Base-by-base conservation (phyloP, 1,284 basidiomycete species). In the Trichosporon sp. region DNA sequence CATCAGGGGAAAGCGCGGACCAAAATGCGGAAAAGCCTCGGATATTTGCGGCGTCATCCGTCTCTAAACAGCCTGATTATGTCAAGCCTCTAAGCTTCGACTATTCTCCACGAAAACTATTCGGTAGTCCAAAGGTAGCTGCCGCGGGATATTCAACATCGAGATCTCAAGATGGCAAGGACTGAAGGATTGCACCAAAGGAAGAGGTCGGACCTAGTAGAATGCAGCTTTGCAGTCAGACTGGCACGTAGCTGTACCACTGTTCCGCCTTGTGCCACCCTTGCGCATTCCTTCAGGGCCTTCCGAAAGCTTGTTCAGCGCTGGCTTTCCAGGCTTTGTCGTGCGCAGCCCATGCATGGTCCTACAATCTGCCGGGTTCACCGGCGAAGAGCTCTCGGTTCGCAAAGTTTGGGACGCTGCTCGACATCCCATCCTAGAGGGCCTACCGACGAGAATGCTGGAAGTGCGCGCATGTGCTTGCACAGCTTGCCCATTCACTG, bases 41-140 rank as follows among this genome's bases (percentile, higher is more conserved):
- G 59, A 63, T n/a, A 35, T 37, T 35, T 37, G 5, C 31, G 12
- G 32, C 59, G 59, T 63, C 59, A 63, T 63, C 32, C 31, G 51
- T 6, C 19, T 6, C 51, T 54, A 54, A 19, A 54, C 51, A 54
- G 51, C 19, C 7, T 26, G 8, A 54, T 54, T 26, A 10, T 4
- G 6, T 26, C 26, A 26, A 26, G 26, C 26, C 26, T 26, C 26
- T 26, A 26, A 26, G 26, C 26, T 26, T 26, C 26, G 26, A 26
- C 26, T 26, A 26, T 1, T 26, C 26, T 26, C 26, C 26, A 26
- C 26, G 2, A 26, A 26, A 26, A 26, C 26, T 26, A 26, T 26
- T 26, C 26, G 26, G 26, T 26, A 26, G 26, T 26, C 5, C 48
- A 14, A 38, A 38, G 37, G 37, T 38, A 26, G 26, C 26, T 26